Evolutionary conservation across 345 rosid genomes (phyloP), one percentile per base, ranked within the genome.

Genomic region (Combretum micranthum): DNA sequence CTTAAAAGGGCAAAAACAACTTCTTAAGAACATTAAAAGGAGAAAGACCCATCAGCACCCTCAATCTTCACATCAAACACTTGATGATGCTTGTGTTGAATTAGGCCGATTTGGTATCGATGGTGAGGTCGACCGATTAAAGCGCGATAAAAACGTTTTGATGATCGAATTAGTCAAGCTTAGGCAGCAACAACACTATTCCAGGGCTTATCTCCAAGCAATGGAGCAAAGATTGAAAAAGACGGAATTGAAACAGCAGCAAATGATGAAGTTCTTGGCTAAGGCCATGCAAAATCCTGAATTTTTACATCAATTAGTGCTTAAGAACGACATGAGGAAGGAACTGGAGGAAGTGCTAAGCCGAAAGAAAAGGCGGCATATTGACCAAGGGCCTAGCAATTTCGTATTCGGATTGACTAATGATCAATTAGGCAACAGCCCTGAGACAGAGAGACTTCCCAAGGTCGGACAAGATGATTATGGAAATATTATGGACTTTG

Each of bases 221-320:
- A 74, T 88, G 83, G 95, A 91, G 44, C 75, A 75, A 60, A 79
- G 96, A 70, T 62, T 91, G 1, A 71, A 73, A 42, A 71, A 81
- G 55, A 78, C 78, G 16, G 95, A 88, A 68, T 62, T 49, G 63
- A 88, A 88, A 69, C 96, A 91, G 74, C 86, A 61, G 48, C 90
- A 82, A 50, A 91, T 88, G 95, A 88, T 88, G 95, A 77, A 78
- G 5, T 91, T 91, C 76, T 57, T 88, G 67, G 88, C 80, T 2
- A 77, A 76, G 50, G 95, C 83, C 21, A 77, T 84, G 64, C 72
- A 80, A 69, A 83, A 86, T 32, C 98, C 95, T 0, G 73, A 65
- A 1, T 78, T 84, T 59, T 39, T 92, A 4, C 83, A 74, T 57
- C 92, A 88, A 56, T 44, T 84, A n/a, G 61, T 60, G 12, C 80